These are phyloP conservation scores for Entomortierella lignicola DNA, from an alignment of 192 early-diverging fungal genomes.

Conservation along the genomic window DNA sequence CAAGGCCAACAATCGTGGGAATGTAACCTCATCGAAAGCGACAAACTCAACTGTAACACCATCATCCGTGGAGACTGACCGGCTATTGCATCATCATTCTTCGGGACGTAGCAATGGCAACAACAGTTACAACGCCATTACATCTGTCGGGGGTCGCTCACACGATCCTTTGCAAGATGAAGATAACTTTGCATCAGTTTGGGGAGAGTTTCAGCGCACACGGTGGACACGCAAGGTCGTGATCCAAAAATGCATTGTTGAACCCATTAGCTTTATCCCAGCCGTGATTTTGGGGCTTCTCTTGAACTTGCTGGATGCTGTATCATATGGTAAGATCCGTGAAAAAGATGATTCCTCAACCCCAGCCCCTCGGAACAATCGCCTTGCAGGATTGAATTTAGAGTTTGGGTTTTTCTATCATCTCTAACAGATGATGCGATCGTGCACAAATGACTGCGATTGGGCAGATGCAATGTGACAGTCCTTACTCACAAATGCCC, in stretches of 20 bases:
- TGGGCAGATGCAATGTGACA: neutral
- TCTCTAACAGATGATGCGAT: neutral
- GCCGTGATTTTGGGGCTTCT: slow-evolving; percentile 92
- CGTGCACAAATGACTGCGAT: neutral
- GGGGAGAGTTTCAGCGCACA: slow-evolving; percentile 33
- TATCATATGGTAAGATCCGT: slow-evolving; percentile 75
- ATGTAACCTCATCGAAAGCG: slow-evolving; percentile 5
- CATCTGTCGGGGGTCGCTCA: neutral
- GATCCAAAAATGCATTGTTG: slow-evolving; percentile 45
- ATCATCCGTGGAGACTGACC: slow-evolving; percentile 26
- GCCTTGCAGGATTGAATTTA: neutral
- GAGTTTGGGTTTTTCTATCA: neutral
- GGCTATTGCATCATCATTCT: slow-evolving; percentile 21
- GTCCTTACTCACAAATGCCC: too few relatives aligned
- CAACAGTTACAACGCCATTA: slow-evolving; percentile 24
- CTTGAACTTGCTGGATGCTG: slow-evolving; percentile 92
- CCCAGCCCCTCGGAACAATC: neutral
- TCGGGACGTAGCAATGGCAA: slow-evolving; percentile 7
- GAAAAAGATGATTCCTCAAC: neutral
- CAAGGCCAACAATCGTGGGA: slow-evolving; percentile 1
- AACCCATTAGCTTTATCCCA: slow-evolving; percentile 80
- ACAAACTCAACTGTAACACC: slow-evolving; percentile 12
- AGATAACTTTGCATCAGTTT: slow-evolving; percentile 20
- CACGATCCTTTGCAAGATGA: slow-evolving; percentile 13
- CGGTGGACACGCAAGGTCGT: slow-evolving; percentile 40